Evolutionary conservation across 441 rosid genomes (phyloP), one percentile per base, ranked within the genome.

Genomic region (Dalechampia spathulata): DNA sequence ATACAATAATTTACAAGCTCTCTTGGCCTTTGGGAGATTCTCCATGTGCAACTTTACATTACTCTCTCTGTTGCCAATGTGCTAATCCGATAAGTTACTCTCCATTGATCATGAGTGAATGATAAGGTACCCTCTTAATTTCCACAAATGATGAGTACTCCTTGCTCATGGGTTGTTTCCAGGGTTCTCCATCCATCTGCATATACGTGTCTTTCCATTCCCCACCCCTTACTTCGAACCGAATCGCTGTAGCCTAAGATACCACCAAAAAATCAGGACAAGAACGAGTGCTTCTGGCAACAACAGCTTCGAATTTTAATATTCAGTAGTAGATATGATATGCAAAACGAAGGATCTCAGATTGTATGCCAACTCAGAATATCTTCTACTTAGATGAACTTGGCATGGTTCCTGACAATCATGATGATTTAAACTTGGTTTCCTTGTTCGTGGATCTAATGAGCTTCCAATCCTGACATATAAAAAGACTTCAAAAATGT

Each of bases 111-210:
- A 93, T 76, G 34, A 76, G 60, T 41, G 97, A 90, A 27, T 78
- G 92, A 58, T 62, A 67, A 26, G 95, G 99, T 40, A 83, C 86
- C 70, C 89, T 82, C 71, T 74, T 81, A 39, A 93, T 93, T 62
- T 87, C 95, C 42, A 90, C 78, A 63, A 90, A 75, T 2, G 90
- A 78, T 5, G 95, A 82, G 52, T 74, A 74, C 14, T 90, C 95
- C 76, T 57, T 72, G 83, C 48, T 79, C 81, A 93, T 60, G 8
- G 83, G 86, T 45, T 85, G 96, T 62, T 79, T 93, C 96, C 99
- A 93, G 5, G 99, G 97, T 61, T 93, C 97, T 10, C 96, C 97
- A 60, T 93, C 99, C 97, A 93, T 90, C 81, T 93, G 99, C 95
- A 93, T 74, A 66, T 56, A 93, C 26, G 86, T 91, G 34, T 85